These are phyloP conservation scores for Plasmopara halstedii DNA, from an alignment of 352 stramenopile species.

Conservation along the genomic window DNA sequence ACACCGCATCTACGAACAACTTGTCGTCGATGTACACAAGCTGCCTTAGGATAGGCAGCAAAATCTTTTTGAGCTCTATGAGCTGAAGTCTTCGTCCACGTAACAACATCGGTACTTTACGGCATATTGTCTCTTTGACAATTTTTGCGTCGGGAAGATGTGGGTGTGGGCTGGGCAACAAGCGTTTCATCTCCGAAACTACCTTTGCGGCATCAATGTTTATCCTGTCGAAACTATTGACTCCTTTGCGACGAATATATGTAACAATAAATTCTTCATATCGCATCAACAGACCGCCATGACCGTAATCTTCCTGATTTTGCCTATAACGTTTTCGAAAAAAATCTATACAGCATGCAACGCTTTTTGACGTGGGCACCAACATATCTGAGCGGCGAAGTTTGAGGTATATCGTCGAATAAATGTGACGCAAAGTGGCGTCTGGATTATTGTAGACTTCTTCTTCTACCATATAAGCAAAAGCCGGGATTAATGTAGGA, in stretches of 20 bases:
- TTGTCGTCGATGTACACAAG: constrained; percentile 35
- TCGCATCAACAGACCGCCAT: constrained; percentile 36
- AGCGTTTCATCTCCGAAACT: constrained; percentile 41
- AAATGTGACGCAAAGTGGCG: constrained; percentile 29
- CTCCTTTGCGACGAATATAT: constrained; percentile 28
- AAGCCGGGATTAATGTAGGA: constrained; percentile 29
- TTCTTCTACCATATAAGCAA: constrained; percentile 53
- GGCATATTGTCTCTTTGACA: constrained; percentile 29
- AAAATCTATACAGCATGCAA: constrained; percentile 22
- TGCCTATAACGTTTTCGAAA: constrained; percentile 34
- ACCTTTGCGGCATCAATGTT: constrained; percentile 14
- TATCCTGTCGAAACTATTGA: constrained; percentile 11
- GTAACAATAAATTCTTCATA: constrained; percentile 52
- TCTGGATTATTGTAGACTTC: constrained; percentile 37
- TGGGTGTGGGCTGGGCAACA: constrained; percentile 33
- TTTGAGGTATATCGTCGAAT: constrained; percentile 28
- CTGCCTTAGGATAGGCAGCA: constrained; percentile 30
- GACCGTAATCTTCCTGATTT: constrained; percentile 28
- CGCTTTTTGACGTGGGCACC: constrained; percentile 38
- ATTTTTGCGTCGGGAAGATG: constrained; percentile 37
- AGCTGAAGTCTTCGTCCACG: constrained; percentile 33
- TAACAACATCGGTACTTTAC: constrained; percentile 25
- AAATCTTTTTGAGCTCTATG: constrained; percentile 36
- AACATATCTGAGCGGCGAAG: constrained; percentile 29
- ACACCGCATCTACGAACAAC: constrained; percentile 34